Percentiles rank a stretch among this genome's conserved stretches.
These are phyloP conservation scores for Tillandsia fasciculata DNA, from an alignment of 176 grass and related monocot species.

Conservation along the genomic window DNA sequence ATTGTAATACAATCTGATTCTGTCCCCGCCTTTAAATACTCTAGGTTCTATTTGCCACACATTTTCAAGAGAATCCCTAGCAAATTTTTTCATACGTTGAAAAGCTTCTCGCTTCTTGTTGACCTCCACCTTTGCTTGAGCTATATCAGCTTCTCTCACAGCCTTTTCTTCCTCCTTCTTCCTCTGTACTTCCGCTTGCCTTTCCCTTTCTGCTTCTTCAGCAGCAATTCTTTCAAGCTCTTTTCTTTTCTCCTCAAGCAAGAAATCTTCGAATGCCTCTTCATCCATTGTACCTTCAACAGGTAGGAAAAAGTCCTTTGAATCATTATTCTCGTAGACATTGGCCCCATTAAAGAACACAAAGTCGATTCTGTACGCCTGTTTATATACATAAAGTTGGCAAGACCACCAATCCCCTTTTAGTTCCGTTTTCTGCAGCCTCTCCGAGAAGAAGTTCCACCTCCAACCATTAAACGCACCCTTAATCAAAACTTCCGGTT, in stretches of 20 bases:
- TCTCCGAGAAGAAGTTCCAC: conserved; percentile 79
- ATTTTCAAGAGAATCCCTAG: conserved; percentile 34
- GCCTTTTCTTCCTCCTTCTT: conserved; percentile 58
- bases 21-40: conserved; percentile 61
- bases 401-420: conserved; percentile 90
- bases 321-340: conserved; percentile 77
- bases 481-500: conserved; percentile 54
- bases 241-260: conserved; percentile 58
- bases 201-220: conserved; percentile 79
- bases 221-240: conserved; percentile 65
- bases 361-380: conserved; percentile 88
- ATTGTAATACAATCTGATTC: conserved; percentile 72
- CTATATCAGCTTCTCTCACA: conserved; percentile 40
- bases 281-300: conserved; percentile 68
- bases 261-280: conserved; percentile 63
- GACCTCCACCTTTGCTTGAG: conserved; percentile 58
- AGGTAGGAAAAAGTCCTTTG: conserved; percentile 55
- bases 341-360: conserved; percentile 78
- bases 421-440: conserved; percentile 55
- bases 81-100: conserved; percentile 31
- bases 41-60: conserved; percentile 70
- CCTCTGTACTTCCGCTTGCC: conserved; percentile 45
- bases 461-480: conserved; percentile 90
- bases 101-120: conserved; percentile 44
- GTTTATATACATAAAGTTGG: conserved; percentile 74